Evolutionary conservation across 2,329 filamentous ascomycete species (phyloP).

Genomic region (Metarhizium rileyi): DNA sequence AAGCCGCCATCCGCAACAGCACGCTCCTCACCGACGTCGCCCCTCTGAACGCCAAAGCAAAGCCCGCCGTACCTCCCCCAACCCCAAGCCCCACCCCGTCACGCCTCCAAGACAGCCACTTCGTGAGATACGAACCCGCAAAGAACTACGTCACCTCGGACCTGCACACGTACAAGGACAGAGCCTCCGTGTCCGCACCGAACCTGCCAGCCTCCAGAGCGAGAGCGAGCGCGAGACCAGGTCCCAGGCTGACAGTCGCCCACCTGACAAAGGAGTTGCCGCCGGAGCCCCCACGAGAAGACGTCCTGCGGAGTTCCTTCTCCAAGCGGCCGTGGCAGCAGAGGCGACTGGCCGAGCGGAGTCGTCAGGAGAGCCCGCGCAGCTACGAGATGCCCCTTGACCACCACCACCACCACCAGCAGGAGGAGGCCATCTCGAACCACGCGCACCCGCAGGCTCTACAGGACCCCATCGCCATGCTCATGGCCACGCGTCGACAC

Average conservation of each 20-base stretch:
- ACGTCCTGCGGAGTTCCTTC: constrained; percentile 5
- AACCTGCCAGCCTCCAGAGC: constrained; percentile 12
- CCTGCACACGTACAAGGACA: neutral
- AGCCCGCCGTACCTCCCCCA: neutral
- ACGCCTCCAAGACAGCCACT: neutral
- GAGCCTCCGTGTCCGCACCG: constrained; percentile 13
- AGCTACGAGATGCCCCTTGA: neutral
- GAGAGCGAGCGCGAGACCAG: neutral
- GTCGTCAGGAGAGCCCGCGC: neutral
- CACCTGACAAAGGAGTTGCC: constrained; percentile 11
- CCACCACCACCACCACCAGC: neutral
- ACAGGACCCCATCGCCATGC: neutral
- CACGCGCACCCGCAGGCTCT: neutral
- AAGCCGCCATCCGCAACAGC: constrained; percentile 4
- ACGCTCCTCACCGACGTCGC: neutral
- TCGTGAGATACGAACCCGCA: neutral
- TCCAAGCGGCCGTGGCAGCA: neutral
- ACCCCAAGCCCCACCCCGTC: neutral
- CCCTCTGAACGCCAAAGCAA: neutral
- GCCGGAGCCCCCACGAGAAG: constrained; percentile 9
- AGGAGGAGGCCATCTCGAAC: neutral
- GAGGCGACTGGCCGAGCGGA: neutral
- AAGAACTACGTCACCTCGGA: neutral
- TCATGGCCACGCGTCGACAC: constrained; percentile 2
- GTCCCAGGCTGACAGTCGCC: constrained; percentile 10